Evolutionary conservation across 495 filamentous ascomycete species (phyloP).

Genomic region (Parathielavia hyrcaniae): DNA sequence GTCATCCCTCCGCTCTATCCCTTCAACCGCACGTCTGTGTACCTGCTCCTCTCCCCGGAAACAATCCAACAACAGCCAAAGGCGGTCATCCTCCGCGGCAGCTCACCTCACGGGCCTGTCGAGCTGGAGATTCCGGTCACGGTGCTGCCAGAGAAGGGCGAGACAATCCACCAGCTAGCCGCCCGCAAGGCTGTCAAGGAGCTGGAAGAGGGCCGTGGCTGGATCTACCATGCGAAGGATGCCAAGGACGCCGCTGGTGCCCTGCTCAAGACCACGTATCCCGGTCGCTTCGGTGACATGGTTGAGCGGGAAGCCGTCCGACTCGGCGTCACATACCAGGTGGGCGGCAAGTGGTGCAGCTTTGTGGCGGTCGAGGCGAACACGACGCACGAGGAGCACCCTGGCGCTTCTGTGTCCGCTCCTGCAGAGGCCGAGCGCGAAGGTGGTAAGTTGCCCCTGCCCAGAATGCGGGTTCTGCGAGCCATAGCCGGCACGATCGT

Average conservation of each 20-base stretch:
- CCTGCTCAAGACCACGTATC: slow-evolving; percentile 45
- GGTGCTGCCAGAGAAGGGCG: slow-evolving; percentile 37
- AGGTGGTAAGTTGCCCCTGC: not conserved
- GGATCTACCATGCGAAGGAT: slow-evolving; percentile 51
- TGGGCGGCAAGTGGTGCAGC: slow-evolving; percentile 61
- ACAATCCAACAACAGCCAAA: slow-evolving; percentile 43
- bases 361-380: slow-evolving; percentile 60
- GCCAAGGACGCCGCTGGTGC: slow-evolving; percentile 30
- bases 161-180: slow-evolving; percentile 64
- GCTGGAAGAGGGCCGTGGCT: slow-evolving; percentile 62
- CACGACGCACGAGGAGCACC: slow-evolving; percentile 10
- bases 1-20: slow-evolving; percentile 58
- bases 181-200: slow-evolving; percentile 61
- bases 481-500: too few species aligned
- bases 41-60: slow-evolving; percentile 53
- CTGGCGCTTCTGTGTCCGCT: too few species aligned
- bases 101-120: slow-evolving; percentile 49
- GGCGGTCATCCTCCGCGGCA: slow-evolving; percentile 52
- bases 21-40: slow-evolving; percentile 56
- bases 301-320: slow-evolving; percentile 57
- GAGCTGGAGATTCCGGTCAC: slow-evolving; percentile 57
- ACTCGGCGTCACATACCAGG: slow-evolving; percentile 57
- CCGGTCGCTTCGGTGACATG: slow-evolving; percentile 47
- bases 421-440: too few species aligned
- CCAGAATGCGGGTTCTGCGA: not conserved